A percentile compares a stretch with the other conserved stretches of the same genome.
Evolutionary conservation across 78 protist genomes (phyloP).

Genomic region (Dictyostelium brefeldianum): DNA sequence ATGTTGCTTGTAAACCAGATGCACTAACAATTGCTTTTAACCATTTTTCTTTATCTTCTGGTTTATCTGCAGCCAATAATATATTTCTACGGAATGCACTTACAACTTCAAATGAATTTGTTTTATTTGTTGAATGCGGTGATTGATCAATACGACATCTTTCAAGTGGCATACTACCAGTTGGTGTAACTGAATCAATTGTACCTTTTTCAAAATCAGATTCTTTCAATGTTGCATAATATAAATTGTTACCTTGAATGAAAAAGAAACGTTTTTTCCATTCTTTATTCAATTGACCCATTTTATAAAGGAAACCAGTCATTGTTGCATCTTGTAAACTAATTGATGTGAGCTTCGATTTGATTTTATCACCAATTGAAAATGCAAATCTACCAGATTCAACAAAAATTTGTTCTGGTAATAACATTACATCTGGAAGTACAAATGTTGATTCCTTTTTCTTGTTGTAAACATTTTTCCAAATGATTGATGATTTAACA

Average conservation of each 20-base stretch:
- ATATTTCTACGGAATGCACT: constrained; percentile 56
- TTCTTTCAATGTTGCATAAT: constrained; percentile 26
- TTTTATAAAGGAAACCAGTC: constrained; percentile 73
- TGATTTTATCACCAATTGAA: constrained; percentile 68
- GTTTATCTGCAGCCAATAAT: constrained; percentile 21
- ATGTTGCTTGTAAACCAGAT: not conserved
- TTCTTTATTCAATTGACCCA: constrained; percentile 62
- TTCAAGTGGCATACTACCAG: constrained; percentile 47
- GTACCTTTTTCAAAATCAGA: constrained; percentile 24
- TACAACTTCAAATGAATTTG: constrained; percentile 27
- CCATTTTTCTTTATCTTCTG: constrained; percentile 41
- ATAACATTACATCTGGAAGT: constrained; percentile 61
- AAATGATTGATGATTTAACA: constrained; percentile 29
- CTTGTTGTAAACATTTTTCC: constrained; percentile 51
- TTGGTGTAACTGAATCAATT: constrained; percentile 32
- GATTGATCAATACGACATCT: constrained; percentile 35
- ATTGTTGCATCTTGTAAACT: constrained; percentile 25
- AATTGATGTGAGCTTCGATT: constrained; percentile 32
- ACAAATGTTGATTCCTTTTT: constrained; percentile 40
- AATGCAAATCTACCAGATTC: constrained; percentile 65
- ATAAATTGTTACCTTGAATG: constrained; percentile 11
- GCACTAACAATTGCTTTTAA: constrained; percentile 29
- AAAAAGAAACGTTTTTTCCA: constrained; percentile 66
- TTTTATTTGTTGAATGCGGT: constrained; percentile 30
- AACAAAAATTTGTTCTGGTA: constrained; percentile 60